A percentile compares a stretch with the other conserved stretches of the same genome.
phyloP scores from a whole-genome alignment of 805 yeast genomes.

The Candida pini region DNA sequence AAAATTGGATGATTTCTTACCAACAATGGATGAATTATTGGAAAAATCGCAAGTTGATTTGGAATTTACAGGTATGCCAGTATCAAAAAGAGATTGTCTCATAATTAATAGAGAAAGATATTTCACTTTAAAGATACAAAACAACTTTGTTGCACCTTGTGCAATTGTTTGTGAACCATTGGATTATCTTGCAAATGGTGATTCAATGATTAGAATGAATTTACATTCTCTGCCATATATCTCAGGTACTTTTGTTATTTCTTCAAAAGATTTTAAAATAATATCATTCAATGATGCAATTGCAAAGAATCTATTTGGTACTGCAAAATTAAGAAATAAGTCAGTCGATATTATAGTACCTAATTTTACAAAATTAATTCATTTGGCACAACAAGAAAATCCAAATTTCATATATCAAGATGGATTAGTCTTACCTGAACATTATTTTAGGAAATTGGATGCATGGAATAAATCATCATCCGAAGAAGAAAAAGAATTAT shows the following conservation, averaged over 20 bases:
- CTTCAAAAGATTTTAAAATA: constrained; percentile 43
- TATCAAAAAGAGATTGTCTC: constrained; percentile 33
- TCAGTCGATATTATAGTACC: constrained; percentile 60
- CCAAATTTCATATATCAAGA: constrained; percentile 37
- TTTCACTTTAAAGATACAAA: constrained; percentile 45
- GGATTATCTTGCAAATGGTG: constrained; percentile 34
- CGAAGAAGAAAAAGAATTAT: constrained; percentile 39
- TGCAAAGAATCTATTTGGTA: constrained; percentile 73
- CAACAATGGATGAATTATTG: constrained; percentile 17
- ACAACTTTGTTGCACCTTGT: constrained; percentile 56
- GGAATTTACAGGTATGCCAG: constrained; percentile 7
- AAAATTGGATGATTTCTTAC: constrained; percentile 15
- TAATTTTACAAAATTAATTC: constrained; percentile 44
- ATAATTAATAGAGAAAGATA: constrained; percentile 55
- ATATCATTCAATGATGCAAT: constrained; percentile 77
- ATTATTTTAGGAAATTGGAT: constrained; percentile 69
- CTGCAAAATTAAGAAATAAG: constrained; percentile 42
- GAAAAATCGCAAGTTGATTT: constrained; percentile 1
- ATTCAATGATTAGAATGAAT: constrained; percentile 45
- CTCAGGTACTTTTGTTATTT: constrained; percentile 76
- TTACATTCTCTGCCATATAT: constrained; percentile 78
- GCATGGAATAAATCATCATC: constrained; percentile 32
- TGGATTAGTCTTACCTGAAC: constrained; percentile 87
- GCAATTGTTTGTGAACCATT: constrained; percentile 62
- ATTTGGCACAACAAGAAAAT: constrained; percentile 35